These are phyloP conservation scores for Mycotypha africana DNA, from an alignment of 371 early-diverging fungal species.

Conservation along the genomic window DNA sequence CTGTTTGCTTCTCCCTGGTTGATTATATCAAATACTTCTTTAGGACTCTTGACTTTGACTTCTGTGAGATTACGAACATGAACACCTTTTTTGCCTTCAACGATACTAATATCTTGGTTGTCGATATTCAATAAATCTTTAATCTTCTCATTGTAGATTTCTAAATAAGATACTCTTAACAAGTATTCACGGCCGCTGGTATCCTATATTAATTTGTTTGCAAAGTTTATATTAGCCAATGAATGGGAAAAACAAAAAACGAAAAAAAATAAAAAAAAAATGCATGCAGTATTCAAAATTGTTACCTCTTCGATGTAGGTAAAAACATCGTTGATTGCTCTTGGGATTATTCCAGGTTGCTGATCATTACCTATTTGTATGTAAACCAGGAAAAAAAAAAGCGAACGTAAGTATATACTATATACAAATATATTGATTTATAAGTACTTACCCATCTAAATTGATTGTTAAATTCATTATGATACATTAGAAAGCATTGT, in stretches of 20 bases:
- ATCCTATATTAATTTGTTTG: no score
- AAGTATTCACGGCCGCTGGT: conserved; percentile 63
- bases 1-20: conserved; percentile 75
- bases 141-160: conserved; percentile 95
- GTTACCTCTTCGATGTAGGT: conserved; percentile 30
- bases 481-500: background rate
- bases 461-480: no score
- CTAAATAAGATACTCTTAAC: conserved; percentile 87
- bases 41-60: conserved; percentile 78
- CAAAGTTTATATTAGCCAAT: no score
- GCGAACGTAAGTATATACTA: no score
- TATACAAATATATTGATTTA: conserved; percentile 24
- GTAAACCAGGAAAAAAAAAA: no score
- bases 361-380: conserved; percentile 27
- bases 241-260: no score
- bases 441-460: conserved; percentile 19
- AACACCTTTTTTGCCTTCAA: conserved; percentile 81
- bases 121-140: conserved; percentile 75
- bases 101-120: conserved; percentile 67
- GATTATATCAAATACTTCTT: conserved; percentile 76
- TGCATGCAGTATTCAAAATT: background rate
- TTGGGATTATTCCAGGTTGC: conserved; percentile 47
- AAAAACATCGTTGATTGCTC: conserved; percentile 46
- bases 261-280: no score
- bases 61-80: conserved; percentile 84